Evolutionary conservation across 192 early-diverging fungal genomes (phyloP).

Genomic region (Coemansia sp.): DNA sequence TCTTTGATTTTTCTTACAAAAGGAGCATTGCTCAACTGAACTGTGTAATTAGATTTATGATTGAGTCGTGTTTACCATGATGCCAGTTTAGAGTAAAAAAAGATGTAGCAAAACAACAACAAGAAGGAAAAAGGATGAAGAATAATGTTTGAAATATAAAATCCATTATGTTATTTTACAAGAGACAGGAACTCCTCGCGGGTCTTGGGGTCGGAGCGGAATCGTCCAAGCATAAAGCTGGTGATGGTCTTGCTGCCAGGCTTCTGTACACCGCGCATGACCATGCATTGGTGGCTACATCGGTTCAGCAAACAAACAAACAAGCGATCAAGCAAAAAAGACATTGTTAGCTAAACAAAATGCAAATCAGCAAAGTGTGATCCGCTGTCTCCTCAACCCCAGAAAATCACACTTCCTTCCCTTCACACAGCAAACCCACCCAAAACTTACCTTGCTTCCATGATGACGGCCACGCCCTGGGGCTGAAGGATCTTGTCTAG

Average conservation of each 20-base stretch:
- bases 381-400: constrained; percentile 14
- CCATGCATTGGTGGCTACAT: constrained; percentile 90
- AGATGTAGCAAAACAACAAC: too few relatives aligned
- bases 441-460: constrained; percentile 80
- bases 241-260: constrained; percentile 94
- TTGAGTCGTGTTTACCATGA: neutral
- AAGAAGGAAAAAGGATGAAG: neutral
- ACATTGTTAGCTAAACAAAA: constrained; percentile 1
- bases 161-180: constrained; percentile 37
- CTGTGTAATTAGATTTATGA: too few relatives aligned
- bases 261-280: constrained; percentile 97
- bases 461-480: constrained; percentile 94
- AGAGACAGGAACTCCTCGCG: constrained; percentile 95
- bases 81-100: neutral
- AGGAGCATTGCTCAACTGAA: too few relatives aligned
- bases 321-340: constrained; percentile 1
- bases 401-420: neutral
- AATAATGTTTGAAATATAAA: neutral
- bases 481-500: constrained; percentile 91
- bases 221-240: constrained; percentile 91
- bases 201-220: constrained; percentile 87
- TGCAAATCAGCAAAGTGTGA: neutral
- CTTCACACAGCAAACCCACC: neutral
- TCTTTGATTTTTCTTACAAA: too few relatives aligned
- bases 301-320: neutral